These are phyloP conservation scores for Kalmanozyma brasiliensis DNA, from an alignment of 1,284 basidiomycete genomes.

Conservation along the genomic window DNA sequence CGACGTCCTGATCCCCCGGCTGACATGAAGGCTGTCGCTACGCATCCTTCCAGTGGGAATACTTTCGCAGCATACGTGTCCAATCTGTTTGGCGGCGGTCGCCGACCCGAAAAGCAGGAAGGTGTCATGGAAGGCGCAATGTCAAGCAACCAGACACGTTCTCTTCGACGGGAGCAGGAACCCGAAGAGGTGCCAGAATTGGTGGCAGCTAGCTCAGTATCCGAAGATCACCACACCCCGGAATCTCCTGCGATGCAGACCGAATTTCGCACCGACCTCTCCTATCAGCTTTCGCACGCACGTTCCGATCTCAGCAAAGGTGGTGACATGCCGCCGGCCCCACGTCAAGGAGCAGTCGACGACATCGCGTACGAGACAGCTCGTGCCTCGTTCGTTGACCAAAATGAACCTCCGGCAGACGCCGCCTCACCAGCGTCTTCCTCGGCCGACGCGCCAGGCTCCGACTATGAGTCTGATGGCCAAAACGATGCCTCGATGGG, in stretches of 20 bases:
- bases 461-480: constrained; percentile 27
- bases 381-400: background rate
- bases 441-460: constrained; percentile 33
- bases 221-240: constrained; percentile 1
- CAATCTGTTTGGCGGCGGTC: no score
- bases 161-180: constrained; percentile 1
- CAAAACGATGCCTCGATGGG: constrained; percentile 1
- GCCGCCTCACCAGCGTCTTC: constrained; percentile 39
- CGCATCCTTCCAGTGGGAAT: constrained; percentile 11
- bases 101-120: no score
- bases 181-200: constrained; percentile 10
- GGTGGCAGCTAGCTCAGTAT: constrained; percentile 5
- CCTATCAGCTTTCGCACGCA: no score
- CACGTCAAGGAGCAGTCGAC: background rate
- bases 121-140: no score
- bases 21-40: constrained; percentile 19
- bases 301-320: background rate
- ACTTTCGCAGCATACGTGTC: background rate
- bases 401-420: background rate
- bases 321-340: no score
- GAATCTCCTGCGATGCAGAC: constrained; percentile 9
- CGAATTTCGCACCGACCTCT: background rate
- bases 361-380: background rate
- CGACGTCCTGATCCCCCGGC: background rate
- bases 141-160: no score